Evolutionary conservation across 2,329 filamentous ascomycete species (phyloP), one percentile per base, ranked within the genome.

Genomic region (Fonsecaea pedrosoi): DNA sequence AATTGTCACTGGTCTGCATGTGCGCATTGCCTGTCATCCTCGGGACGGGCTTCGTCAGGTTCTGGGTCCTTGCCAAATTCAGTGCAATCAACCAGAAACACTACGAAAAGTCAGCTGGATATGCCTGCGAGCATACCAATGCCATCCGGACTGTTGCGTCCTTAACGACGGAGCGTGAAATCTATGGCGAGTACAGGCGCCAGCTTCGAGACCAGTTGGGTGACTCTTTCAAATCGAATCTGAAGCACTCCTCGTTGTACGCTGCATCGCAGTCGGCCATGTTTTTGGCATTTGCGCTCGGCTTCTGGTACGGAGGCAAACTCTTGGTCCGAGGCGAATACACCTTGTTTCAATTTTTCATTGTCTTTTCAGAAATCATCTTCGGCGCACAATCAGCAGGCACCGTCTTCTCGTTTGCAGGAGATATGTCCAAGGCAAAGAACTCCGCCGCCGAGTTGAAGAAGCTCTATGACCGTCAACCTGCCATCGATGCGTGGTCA

Each of bases 331-430:
- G 85, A 64, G 75, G 80, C 56, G 91, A 96, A 76, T 94, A 95
- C 77, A 78, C 80, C 71, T 84, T 92, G 74, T 94, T 94, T 78
- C 90, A 94, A 72, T 98, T 98, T 84, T 98, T 97, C 80, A 84
- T 97, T 55, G 93, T 92, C 74, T 97, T 97, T 80, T 88, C 90
- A 68, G 86, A 92, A 54, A 87, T 98, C 73, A 91, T 97, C 74
- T 97, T 96, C 74, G 92, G 94, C 62, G 91, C 93, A 0, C 94
- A 98, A 78, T 95, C 93, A 3, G 94, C 94, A 1, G 94, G 94
- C 7, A 90, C 89, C 13, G 90, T 94, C 74, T 97, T 95, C 82
- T 92, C 88, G 4, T 97, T 94, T 77, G 92, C 92, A 0, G 92
- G 93, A 0, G 92, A 97, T 71, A 96, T 96, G 90, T 90, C 92